A percentile compares a stretch with the other conserved stretches of the same genome.
Conservation (phyloP, 2,329 filamentous ascomycete genomes). For the Colletotrichum salicis region DNA sequence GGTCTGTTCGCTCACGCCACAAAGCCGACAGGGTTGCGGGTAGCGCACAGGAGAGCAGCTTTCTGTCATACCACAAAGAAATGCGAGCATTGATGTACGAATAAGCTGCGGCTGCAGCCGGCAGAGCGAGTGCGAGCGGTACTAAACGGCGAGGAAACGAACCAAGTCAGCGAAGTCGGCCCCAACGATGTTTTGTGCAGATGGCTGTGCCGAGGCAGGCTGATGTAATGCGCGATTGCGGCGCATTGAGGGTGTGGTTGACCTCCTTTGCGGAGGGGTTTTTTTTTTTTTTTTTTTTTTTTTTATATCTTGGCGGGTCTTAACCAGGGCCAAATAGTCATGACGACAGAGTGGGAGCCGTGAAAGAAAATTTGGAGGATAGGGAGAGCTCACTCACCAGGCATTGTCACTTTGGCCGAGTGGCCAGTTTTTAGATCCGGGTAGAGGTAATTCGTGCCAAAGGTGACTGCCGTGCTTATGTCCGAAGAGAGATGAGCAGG, state of each 20-base stretch:
- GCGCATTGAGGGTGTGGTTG: background rate
- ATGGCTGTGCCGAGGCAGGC: background rate
- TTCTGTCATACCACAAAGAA: conserved; percentile 73
- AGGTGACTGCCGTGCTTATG: background rate
- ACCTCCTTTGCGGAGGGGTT: background rate
- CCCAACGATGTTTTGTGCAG: background rate
- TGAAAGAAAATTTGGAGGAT: background rate
- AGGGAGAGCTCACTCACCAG: conserved; percentile 10
- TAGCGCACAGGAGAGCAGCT: conserved; percentile 66
- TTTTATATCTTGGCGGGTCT: background rate
- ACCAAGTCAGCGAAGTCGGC: conserved; percentile 16
- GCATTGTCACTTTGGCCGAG: conserved; percentile 16
- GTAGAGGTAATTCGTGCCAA: background rate
- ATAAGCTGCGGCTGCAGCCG: conserved; percentile 73
- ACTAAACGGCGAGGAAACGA: conserved; percentile 47
- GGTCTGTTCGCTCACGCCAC: conserved; percentile 65
- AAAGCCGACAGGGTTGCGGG: conserved; percentile 55
- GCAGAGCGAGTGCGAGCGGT: conserved; percentile 64
- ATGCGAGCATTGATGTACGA: conserved; percentile 82
- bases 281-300: background rate
- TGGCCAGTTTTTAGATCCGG: background rate
- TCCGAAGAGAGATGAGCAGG: background rate
- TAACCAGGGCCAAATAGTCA: background rate
- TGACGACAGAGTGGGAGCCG: background rate
- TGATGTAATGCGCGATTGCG: conserved; percentile 13